A percentile compares a stretch with the other conserved stretches of the same genome.
phyloP scores from a whole-genome alignment of 179 eudicot genomes.

The Beta corolliflora region DNA sequence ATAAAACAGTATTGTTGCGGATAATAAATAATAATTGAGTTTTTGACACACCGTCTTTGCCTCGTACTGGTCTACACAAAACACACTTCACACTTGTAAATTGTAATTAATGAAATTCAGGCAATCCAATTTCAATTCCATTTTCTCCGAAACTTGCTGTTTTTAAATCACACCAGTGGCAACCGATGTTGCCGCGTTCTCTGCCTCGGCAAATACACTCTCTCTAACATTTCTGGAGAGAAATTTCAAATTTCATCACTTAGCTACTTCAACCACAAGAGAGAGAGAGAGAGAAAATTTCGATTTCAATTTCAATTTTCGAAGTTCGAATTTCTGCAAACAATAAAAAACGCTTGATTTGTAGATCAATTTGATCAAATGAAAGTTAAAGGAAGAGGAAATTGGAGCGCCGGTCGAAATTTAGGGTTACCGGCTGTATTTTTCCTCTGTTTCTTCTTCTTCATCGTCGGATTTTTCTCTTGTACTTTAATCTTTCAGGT shows the following conservation, averaged over 20 bases:
- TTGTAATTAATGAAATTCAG: neutral
- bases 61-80: neutral
- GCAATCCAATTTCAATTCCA: neutral
- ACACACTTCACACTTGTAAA: neutral
- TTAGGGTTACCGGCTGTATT: conserved; percentile 68
- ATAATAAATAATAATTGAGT: neutral
- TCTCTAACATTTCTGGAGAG: too few species aligned
- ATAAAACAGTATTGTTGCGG: neutral
- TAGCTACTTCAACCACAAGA: neutral
- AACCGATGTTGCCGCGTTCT: conserved; percentile 34
- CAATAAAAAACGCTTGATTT: neutral
- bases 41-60: neutral
- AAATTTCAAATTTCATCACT: neutral
- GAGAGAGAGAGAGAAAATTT: neutral
- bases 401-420: conserved; percentile 47
- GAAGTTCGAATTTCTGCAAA: neutral
- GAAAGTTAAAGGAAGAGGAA: conserved; percentile 59
- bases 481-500: conserved; percentile 66
- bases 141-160: neutral
- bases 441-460: conserved; percentile 65
- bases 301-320: neutral
- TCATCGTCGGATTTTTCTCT: conserved; percentile 76
- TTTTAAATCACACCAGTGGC: conserved; percentile 16
- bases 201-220: neutral
- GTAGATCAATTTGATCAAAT: conserved; percentile 31